Evolutionary conservation across 2,329 filamentous ascomycete species (phyloP).

Genomic region (Fusarium sp.): DNA sequence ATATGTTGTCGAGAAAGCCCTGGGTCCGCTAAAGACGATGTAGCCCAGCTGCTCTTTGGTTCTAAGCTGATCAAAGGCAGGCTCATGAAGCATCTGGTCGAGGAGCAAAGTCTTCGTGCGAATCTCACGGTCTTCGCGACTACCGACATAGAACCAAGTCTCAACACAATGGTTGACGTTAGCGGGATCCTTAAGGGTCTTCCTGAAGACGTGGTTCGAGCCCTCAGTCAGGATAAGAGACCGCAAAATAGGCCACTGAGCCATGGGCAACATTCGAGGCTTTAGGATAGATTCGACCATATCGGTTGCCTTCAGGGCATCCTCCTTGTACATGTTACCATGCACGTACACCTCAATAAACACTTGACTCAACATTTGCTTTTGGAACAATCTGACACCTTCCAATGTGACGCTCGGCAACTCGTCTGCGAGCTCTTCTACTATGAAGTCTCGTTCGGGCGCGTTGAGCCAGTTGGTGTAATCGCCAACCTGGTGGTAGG

Average conservation of each 20-base stretch:
- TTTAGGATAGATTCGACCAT: constrained; percentile 82
- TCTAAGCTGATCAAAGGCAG: constrained; percentile 91
- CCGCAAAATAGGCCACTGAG: constrained; percentile 83
- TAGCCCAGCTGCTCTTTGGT: constrained; percentile 99
- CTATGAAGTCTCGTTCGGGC: constrained; percentile 77
- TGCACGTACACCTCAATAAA: constrained; percentile 90
- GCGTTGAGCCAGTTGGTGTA: constrained; percentile 83
- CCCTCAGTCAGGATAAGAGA: constrained; percentile 82
- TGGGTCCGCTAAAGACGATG: constrained; percentile 86
- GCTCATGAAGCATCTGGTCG: constrained; percentile 91
- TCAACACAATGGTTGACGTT: constrained; percentile 92
- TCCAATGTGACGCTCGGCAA: constrained; percentile 78
- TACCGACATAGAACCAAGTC: constrained; percentile 78
- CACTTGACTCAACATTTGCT: constrained; percentile 82
- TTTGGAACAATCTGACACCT: constrained; percentile 80
- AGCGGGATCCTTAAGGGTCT: constrained; percentile 82
- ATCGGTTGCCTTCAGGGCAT: constrained; percentile 85
- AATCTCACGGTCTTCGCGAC: constrained; percentile 72
- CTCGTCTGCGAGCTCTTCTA: constrained; percentile 82
- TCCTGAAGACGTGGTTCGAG: constrained; percentile 85
- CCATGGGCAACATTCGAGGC: constrained; percentile 76
- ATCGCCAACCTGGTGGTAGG: constrained; percentile 87
- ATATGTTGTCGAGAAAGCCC: constrained; percentile 78
- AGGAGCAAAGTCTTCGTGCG: constrained; percentile 84
- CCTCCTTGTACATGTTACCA: constrained; percentile 94